Conservation (phyloP, 75 land plant genomes). For the Pseudotsuga menziesii region DNA sequence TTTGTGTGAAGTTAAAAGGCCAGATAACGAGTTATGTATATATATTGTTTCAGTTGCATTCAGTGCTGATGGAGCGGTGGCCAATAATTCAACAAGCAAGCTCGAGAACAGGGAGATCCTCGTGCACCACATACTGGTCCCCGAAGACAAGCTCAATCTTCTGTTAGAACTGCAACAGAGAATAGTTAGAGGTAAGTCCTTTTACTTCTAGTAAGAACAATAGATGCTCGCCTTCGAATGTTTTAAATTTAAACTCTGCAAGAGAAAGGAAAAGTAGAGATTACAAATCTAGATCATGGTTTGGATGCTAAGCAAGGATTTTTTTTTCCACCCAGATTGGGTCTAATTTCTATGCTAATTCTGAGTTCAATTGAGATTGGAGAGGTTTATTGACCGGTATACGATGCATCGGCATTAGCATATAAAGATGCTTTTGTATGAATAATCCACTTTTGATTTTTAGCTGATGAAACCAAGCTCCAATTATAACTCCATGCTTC, state of each 20-base stretch:
- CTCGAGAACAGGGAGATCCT: constrained; percentile 49
- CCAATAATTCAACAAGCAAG: constrained; percentile 7
- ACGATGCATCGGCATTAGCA: background rate
- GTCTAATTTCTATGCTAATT: too few species aligned
- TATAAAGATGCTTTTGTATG: background rate
- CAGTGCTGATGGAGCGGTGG: constrained; percentile 22
- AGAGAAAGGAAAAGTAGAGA: background rate
- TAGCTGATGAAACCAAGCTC: too few species aligned
- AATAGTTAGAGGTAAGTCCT: constrained; percentile 45
- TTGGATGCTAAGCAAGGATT: background rate
- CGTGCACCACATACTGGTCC: constrained; percentile 84
- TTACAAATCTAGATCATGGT: background rate
- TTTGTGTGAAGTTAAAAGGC: too few species aligned
- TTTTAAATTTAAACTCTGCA: background rate
- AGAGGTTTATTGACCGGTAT: background rate
- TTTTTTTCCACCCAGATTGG: too few species aligned
- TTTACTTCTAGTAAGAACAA: background rate
- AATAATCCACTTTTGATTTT: background rate
- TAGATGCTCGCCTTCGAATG: background rate
- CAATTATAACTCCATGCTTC: too few species aligned
- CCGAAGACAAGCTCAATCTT: constrained; percentile 60
- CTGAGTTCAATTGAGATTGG: background rate
- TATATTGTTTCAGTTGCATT: constrained; percentile 21
- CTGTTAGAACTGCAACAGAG: constrained; percentile 57
- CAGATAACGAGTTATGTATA: too few species aligned